These are phyloP conservation scores for Arabis alpina DNA, from an alignment of 345 rosid species.

Conservation along the genomic window DNA sequence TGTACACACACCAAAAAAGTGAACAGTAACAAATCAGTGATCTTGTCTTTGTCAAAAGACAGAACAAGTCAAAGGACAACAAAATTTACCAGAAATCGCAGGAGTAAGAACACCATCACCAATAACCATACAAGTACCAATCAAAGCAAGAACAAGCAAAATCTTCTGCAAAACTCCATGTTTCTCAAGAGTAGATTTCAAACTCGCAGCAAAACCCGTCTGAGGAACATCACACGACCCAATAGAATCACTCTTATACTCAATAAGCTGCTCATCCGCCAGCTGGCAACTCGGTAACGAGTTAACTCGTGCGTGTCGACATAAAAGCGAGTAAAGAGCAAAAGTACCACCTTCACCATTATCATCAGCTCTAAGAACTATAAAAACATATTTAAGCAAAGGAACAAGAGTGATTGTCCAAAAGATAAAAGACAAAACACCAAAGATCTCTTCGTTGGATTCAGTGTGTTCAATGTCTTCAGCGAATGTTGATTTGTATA, in stretches of 20 bases:
- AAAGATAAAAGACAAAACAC: constrained; percentile 83
- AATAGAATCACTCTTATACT: constrained; percentile 59
- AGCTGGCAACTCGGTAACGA: constrained; percentile 77
- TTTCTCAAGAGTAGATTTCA: constrained; percentile 74
- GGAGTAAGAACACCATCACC: constrained; percentile 95
- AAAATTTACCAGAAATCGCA: constrained; percentile 72
- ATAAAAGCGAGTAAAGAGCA: constrained; percentile 84
- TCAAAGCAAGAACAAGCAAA: constrained; percentile 75
- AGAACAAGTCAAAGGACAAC: constrained; percentile 16
- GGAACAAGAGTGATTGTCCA: constrained; percentile 95
- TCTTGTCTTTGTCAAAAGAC: constrained; percentile 8
- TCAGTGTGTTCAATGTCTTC: constrained; percentile 76
- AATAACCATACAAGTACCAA: constrained; percentile 96
- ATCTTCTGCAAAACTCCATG: constrained; percentile 69
- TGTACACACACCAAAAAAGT: constrained; percentile 39
- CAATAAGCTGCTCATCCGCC: constrained; percentile 73
- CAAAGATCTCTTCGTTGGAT: constrained; percentile 87
- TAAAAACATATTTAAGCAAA: constrained; percentile 75
- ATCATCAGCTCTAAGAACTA: constrained; percentile 86
- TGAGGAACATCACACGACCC: constrained; percentile 39
- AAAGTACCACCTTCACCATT: constrained; percentile 96
- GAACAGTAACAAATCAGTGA: constrained; percentile 16
- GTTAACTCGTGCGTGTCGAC: constrained; percentile 89
- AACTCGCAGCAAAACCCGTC: constrained; percentile 51
- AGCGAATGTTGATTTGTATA: constrained; percentile 78